Evolutionary conservation across 306 rosid species (phyloP), one percentile per base, ranked within the genome.

Genomic region (Hippophae tibetana): DNA sequence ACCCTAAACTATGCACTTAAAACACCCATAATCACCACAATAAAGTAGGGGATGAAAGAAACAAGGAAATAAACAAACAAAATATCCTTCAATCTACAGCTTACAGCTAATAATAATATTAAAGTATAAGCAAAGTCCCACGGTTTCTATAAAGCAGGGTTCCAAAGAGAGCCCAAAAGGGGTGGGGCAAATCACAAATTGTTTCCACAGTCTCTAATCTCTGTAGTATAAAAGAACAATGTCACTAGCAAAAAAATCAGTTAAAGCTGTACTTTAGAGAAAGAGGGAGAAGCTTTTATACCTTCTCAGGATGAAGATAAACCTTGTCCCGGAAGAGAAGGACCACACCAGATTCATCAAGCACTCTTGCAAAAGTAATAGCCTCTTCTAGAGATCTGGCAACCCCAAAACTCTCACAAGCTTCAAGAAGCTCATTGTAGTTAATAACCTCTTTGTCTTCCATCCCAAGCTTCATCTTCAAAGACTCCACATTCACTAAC

Each of bases 321-420:
- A 89, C 99, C 84, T 89, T 88, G 41, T 93, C 94, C 26, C 97
- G 69, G 64, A 88, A 93, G 31, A 93, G 95, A 26, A 88, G 78
- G 49, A 93, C 42, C 58, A 88, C 94, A 52, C 99, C 96, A 67
- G 99, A 97, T 13, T 93, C 99, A 63, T 93, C 99, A 43, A 93
- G 89, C 53, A 88, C 78, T 56, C 64, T 72, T 7, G 97, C 88
- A 12, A 93, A 88, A 14, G 81, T 71, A 13, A 76, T 76, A 47
- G 99, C 95, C 80, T 93, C 97, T 0, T 81, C 83, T 2, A 18
- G 50, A 43, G 76, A 76, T 79, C 86, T 82, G 7, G 99, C 94
- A 68, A 93, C 70, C 13, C 97, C 97, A 65, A 74, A 62, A 66
- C 81, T 80, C 73, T 86, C 74, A 67, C 99, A 88, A 0, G 90